Base-by-base conservation (phyloP, 176 grass and related monocot genomes). In the Aechmea fasciata region DNA sequence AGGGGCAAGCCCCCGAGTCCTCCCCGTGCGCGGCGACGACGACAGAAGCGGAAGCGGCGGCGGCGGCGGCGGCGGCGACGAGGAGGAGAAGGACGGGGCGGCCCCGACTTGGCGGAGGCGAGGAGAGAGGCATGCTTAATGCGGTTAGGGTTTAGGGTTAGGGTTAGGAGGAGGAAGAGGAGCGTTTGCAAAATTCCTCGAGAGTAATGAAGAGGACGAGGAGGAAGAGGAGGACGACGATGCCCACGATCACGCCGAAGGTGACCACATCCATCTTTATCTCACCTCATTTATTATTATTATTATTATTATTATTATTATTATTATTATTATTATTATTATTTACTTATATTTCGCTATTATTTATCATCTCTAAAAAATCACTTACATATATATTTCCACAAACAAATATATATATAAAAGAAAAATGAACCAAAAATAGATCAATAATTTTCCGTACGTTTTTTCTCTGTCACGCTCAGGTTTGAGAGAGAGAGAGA, bases 221-320 rank as follows among this genome's bases (percentile, higher is more conserved):
- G 19, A 89, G 12, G 28, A 67, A 67, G 65, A 67, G 33, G 65
- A 67, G 13, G 13, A 67, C 65, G 13, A 67, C 15, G 29, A 92
- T 86, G 41, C 85, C 85, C 50, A 85, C 80, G 47, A 92, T 79
- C 48, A 88, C 79, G 12, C 89, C 80, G 24, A 92, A 88, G 11
- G 79, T 88, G 18, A 92, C 82, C 79, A 83, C 85, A 73, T 85
- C 89, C 85, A 92, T 88, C 65, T 66, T 53, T 29, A 47, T 47
- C 7, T 47, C 65, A 47, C 28, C 11, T 14, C 13, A 67, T n/a
- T 47, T 47, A 67, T 67, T 47, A 49, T 47, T 47, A 47, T 47
- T 7, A 14, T 86, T 23, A 23, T 79, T 75, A 66, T 17, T n/a
- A n/a, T 72, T 26, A 53, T 57, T 41, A 6, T 41, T 3, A 0